Evolutionary conservation across 805 yeast species (phyloP), one percentile per base, ranked within the genome.

Genomic region (Candida saitoana): DNA sequence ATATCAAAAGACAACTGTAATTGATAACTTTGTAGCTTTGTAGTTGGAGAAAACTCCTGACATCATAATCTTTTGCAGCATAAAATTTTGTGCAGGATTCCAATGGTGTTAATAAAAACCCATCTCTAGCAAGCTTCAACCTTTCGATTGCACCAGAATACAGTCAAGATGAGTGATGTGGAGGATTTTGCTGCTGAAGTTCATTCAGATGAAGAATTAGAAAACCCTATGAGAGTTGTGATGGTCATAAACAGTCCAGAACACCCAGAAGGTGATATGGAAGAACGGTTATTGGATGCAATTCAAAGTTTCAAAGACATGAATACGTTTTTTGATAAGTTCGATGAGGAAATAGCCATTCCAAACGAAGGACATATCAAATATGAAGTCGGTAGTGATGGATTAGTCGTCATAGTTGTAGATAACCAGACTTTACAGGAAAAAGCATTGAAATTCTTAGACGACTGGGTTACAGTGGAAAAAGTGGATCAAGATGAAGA

Each of bases 301-400:
- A 64, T 78, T 32, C 71, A 69, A 48, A 69, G 73, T 15, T 65
- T 74, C 49, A 71, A 67, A 12, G 72, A 67, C 34, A 71, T 77
- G 52, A 77, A 78, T 51, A 58, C 52, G 24, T 76, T 77, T 47
- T 77, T 78, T 48, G 80, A 78, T 49, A 52, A 55, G 30, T 78
- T 78, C 49, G 83, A 78, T 52, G 72, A 63, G 31, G 55, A 57
- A 18, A 64, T 78, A 12, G 79, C 82, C 6, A 63, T 70, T 33
- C 82, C 82, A 3, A 77, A 78, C 48, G 78, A 76, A 46, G 74
- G 71, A 3, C 67, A 70, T 45, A 69, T 78, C 48, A 76, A 77
- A 52, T 78, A 78, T 49, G 82, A 78, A 46, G 81, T 77, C 2
- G 82, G 82, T 3, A 74, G 79, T 39, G 83, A 78, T 51, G 83